Evolutionary conservation across 306 rosid species (phyloP).

Genomic region (Pyrus betulifolia): DNA sequence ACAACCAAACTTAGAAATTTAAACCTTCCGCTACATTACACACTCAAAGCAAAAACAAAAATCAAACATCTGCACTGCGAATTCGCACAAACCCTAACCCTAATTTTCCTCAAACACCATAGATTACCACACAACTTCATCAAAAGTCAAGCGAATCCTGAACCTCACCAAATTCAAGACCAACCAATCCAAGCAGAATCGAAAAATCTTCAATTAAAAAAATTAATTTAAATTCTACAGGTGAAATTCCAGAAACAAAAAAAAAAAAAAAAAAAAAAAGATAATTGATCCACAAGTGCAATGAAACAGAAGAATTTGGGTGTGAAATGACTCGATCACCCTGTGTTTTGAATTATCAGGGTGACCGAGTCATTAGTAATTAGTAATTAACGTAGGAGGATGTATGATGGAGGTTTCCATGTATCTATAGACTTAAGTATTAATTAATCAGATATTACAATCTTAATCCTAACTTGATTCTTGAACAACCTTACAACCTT

Average conservation of each 20-base stretch:
- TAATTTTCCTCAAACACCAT: background rate
- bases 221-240: background rate
- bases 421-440: too few species aligned
- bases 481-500: too few species aligned
- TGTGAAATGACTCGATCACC: background rate
- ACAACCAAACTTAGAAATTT: constrained; percentile 23
- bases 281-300: background rate
- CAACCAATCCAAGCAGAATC: background rate
- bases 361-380: too few species aligned
- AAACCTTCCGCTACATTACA: constrained; percentile 30
- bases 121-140: background rate
- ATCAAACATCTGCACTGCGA: constrained; percentile 11
- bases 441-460: too few species aligned
- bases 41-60: constrained; percentile 8
- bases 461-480: too few species aligned
- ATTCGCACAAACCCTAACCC: background rate
- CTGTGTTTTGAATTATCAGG: constrained; percentile 4
- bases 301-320: background rate
- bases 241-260: background rate
- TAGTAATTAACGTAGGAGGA: too few species aligned
- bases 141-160: background rate
- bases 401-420: too few species aligned
- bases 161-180: background rate
- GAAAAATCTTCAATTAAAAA: background rate
- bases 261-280: background rate